A percentile compares a stretch with the other conserved stretches of the same genome.
These are phyloP conservation scores for Aspergillus fijiensis DNA, from an alignment of 2,329 filamentous ascomycete species.

Conservation along the genomic window DNA sequence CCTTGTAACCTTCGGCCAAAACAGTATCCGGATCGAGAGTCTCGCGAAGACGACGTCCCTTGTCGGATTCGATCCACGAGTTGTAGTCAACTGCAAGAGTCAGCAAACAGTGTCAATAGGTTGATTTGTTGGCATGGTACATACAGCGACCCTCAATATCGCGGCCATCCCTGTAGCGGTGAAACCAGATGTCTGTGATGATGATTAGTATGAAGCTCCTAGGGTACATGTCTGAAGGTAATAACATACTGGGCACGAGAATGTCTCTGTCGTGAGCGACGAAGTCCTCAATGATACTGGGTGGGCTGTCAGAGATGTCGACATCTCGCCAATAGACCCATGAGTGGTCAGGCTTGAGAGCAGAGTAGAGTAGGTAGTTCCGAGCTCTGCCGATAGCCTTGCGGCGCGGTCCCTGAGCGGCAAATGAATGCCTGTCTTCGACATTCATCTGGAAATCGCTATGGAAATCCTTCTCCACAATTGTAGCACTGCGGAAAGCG, in stretches of 20 bases:
- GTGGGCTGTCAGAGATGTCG: slow-evolving; percentile 88
- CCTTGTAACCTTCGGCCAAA: slow-evolving; percentile 90
- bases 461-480: slow-evolving; percentile 91
- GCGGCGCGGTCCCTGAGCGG: slow-evolving; percentile 82
- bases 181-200: slow-evolving; percentile 63
- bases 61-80: slow-evolving; percentile 93
- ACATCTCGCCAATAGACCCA: slow-evolving; percentile 99
- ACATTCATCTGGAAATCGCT: slow-evolving; percentile 73
- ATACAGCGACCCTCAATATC: slow-evolving; percentile 95
- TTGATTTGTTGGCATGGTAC: slow-evolving; percentile 34
- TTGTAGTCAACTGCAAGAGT: slow-evolving; percentile 82
- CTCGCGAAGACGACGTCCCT: slow-evolving; percentile 71
- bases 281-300: slow-evolving; percentile 88
- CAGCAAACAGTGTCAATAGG: slow-evolving; percentile 17
- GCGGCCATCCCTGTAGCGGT: slow-evolving; percentile 64
- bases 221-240: background rate
- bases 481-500: slow-evolving; percentile 79
- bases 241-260: slow-evolving; percentile 81
- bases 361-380: slow-evolving; percentile 83
- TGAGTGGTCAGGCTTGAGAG: slow-evolving; percentile 88
- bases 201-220: slow-evolving; percentile 15
- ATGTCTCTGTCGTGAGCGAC: slow-evolving; percentile 91
- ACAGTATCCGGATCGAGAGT: slow-evolving; percentile 76
- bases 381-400: slow-evolving; percentile 87
- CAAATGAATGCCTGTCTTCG: slow-evolving; percentile 78